These are phyloP conservation scores for Lasiosphaeris hirsuta DNA, from an alignment of 495 filamentous ascomycete species.

Conservation along the genomic window DNA sequence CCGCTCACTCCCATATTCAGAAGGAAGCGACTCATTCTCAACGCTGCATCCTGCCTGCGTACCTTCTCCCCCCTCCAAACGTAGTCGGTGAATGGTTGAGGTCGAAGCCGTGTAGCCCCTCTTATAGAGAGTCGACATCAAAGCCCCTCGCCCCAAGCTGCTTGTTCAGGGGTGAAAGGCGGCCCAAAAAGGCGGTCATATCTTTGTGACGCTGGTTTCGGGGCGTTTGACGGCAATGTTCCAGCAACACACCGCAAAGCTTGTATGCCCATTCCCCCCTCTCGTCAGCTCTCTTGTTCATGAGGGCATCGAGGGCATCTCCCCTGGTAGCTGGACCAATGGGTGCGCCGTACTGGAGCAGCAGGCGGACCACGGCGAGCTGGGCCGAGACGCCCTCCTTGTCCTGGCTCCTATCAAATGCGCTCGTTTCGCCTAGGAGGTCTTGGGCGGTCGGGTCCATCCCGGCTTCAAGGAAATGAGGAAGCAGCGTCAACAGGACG, in stretches of 20 bases:
- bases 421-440: background rate
- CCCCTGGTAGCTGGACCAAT: background rate
- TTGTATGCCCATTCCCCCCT: background rate
- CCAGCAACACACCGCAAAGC: background rate
- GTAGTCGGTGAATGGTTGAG: too few species aligned
- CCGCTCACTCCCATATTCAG: too few species aligned
- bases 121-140: background rate
- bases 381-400: background rate
- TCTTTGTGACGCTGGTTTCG: background rate
- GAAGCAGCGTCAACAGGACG: too few species aligned
- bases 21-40: too few species aligned
- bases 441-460: background rate
- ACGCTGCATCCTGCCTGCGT: too few species aligned
- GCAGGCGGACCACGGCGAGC: background rate
- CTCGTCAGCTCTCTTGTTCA: background rate
- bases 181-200: background rate
- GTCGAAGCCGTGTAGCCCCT: too few species aligned
- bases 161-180: background rate
- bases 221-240: background rate
- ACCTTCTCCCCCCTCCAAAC: too few species aligned
- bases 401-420: slow-evolving; percentile 1
- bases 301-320: background rate
- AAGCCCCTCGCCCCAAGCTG: background rate
- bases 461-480: too few species aligned
- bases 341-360: background rate